Evolutionary conservation across 495 filamentous ascomycete genomes (phyloP), one percentile per base, ranked within the genome.

Genomic region (Lasiosphaeria hispida): DNA sequence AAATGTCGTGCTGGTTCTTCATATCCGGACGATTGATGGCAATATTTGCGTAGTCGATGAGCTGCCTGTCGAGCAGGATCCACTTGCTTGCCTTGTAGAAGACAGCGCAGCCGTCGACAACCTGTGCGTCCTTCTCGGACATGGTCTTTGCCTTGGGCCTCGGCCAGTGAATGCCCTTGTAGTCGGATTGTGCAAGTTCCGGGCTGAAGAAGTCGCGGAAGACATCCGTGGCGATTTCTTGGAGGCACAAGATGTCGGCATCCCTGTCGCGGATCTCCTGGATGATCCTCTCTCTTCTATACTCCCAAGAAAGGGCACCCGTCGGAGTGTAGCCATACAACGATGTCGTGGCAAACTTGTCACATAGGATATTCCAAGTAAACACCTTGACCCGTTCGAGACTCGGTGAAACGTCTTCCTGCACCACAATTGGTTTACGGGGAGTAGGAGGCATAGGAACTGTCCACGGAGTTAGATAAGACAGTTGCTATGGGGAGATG

Each of bases 31-130:
- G 81, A 56, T 93, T 90, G 71, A 97, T 94, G 57, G 94, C 93
- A 14, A 85, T 87, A 58, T 90, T 87, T n/a, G 87, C 85, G 70
- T 96, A 96, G 71, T 96, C 91, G 65, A 98, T 84, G 44, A 96
- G 67, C 54, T 96, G 87, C 75, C 96, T 97, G 75, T 97, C 92
- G 33, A 97, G 83, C 44, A 95, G 74, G 62, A 95, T 89, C 73
- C 89, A 97, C 77, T 96, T 96, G 74, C 81, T 88, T 59, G 79
- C 83, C 74, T 96, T 98, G 81, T 89, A 97, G 72, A 98, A 97
- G 34, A 90, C 93, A 34, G 94, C 94, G 72, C 94, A 98, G 14
- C 94, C 94, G 76, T 98, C 94, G 5, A 98, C 92, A 13, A 75
- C 70, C 65, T 87, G 89, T 10, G 91, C 88, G 53, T 97, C 91